phyloP scores from a whole-genome alignment of 805 yeast species.

The Phaffomyces opuntiae region DNA sequence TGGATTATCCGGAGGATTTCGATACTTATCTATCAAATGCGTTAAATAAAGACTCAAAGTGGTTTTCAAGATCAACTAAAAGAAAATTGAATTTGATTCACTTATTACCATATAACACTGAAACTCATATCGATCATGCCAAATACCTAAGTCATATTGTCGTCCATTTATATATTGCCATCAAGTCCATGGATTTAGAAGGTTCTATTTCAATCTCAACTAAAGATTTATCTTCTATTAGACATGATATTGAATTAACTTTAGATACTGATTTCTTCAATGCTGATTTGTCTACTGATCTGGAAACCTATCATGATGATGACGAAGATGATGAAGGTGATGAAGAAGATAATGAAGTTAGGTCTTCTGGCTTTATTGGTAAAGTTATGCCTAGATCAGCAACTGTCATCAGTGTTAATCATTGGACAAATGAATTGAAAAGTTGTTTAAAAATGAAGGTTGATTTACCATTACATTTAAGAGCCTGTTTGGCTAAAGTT shows the following conservation, averaged over 20 bases:
- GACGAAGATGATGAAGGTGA: slow-evolving; percentile 37
- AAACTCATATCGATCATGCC: slow-evolving; percentile 60
- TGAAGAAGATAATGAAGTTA: slow-evolving; percentile 30
- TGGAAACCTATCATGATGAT: slow-evolving; percentile 23
- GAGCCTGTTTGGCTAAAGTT: slow-evolving; percentile 56
- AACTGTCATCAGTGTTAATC: slow-evolving; percentile 64
- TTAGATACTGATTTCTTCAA: slow-evolving; percentile 46
- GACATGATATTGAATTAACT: slow-evolving; percentile 37
- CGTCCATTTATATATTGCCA: slow-evolving; percentile 70
- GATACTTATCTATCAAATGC: slow-evolving; percentile 25
- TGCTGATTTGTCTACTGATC: slow-evolving; percentile 30
- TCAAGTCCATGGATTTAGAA: slow-evolving; percentile 65
- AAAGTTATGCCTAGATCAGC: slow-evolving; percentile 61
- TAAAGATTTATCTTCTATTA: slow-evolving; percentile 50
- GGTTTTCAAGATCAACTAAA: slow-evolving; percentile 30
- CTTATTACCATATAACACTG: slow-evolving; percentile 69
- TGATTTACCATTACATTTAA: slow-evolving; percentile 62
- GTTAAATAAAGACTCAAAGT: slow-evolving; percentile 30
- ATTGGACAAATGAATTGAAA: slow-evolving; percentile 82
- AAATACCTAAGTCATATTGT: slow-evolving; percentile 74
- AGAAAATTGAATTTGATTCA: slow-evolving; percentile 27
- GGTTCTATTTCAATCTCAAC: slow-evolving; percentile 64
- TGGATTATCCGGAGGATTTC: slow-evolving; percentile 45
- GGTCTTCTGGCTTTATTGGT: slow-evolving; percentile 41
- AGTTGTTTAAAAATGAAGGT: slow-evolving; percentile 74